Base-by-base conservation (phyloP, 805 yeast genomes). In the Candida mattraensis region DNA sequence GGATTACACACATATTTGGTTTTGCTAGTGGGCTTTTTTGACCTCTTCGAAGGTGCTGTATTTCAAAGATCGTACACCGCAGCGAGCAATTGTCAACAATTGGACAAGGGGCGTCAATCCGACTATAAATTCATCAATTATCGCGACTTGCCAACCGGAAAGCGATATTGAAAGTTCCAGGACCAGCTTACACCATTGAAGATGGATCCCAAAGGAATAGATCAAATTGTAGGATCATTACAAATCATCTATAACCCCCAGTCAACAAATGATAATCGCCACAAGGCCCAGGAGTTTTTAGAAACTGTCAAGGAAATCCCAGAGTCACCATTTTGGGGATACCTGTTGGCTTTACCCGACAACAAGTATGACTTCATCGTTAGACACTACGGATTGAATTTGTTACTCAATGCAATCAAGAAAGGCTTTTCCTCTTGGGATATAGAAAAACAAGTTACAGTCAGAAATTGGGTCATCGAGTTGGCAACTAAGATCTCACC, bases 251-350 rank as follows among this genome's bases (percentile, higher is more conserved):
- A 87, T 55, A 76, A 77, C 25, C 76, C 88, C 12, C 69, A 68
- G 41, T 72, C 88, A 3, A 58, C 74, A 24, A 85, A 86, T 54
- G 63, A 61, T 4, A 72, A 74, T 37, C 60, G 83, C 34, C 67
- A 70, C 28, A 67, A 66, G 39, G 82, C 83, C 5, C 83, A 78
- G 50, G 54, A 45, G 1, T 86, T 87, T 47, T 67, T 93, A 20
- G 96, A 88, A 49, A 67, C 77, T 8, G 76, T 91, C 17, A 89
- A 87, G 54, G 63, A 69, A 28, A 80, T 83, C 43, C 84, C 81
- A 7, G 94, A 89, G 55, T 81, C 95, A 14, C 97, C 99, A 0
- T 76, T 67, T 43, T 87, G 95, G 89, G 97, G 97, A 3, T 91
- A 82, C 61, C 87, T 84, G 57, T 70, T 93, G 40, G 87, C 95